A percentile compares a stretch with the other conserved stretches of the same genome.
Evolutionary conservation across 306 rosid species (phyloP).

Genomic region (Cicer pinnatifidum): DNA sequence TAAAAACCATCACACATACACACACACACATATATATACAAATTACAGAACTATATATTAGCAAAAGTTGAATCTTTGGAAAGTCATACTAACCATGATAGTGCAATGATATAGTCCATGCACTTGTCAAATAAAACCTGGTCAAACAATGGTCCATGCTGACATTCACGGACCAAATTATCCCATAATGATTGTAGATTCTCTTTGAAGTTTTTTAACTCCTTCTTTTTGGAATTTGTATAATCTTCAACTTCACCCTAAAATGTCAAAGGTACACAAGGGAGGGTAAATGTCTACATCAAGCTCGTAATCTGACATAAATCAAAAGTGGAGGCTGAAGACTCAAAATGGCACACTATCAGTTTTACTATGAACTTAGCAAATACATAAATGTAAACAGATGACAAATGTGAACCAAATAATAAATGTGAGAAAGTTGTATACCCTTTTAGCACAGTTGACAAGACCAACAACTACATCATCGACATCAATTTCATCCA

Average conservation of each 20-base stretch:
- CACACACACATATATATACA: neutral
- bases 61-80: constrained; percentile 36
- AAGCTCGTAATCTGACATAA: constrained; percentile 27
- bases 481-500: constrained; percentile 89
- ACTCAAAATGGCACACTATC: constrained; percentile 5
- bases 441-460: constrained; percentile 82
- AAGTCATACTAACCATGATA: constrained; percentile 79
- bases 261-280: constrained; percentile 44
- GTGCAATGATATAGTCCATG: constrained; percentile 94
- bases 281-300: constrained; percentile 34
- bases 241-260: constrained; percentile 92
- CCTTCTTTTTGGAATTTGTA: constrained; percentile 91
- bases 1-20: constrained; percentile 4
- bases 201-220: constrained; percentile 81
- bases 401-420: constrained; percentile 6
- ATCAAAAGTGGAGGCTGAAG: constrained; percentile 22
- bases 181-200: constrained; percentile 91
- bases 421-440: constrained; percentile 33
- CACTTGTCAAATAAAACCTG: constrained; percentile 94
- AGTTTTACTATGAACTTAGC: constrained; percentile 1
- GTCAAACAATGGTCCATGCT: constrained; percentile 92
- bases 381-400: neutral
- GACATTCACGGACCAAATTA: constrained; percentile 79
- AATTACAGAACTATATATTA: neutral
- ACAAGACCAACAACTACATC: constrained; percentile 95